These are phyloP conservation scores for Coniochaeta sp. DNA, from an alignment of 2,329 filamentous ascomycete species.

Conservation along the genomic window DNA sequence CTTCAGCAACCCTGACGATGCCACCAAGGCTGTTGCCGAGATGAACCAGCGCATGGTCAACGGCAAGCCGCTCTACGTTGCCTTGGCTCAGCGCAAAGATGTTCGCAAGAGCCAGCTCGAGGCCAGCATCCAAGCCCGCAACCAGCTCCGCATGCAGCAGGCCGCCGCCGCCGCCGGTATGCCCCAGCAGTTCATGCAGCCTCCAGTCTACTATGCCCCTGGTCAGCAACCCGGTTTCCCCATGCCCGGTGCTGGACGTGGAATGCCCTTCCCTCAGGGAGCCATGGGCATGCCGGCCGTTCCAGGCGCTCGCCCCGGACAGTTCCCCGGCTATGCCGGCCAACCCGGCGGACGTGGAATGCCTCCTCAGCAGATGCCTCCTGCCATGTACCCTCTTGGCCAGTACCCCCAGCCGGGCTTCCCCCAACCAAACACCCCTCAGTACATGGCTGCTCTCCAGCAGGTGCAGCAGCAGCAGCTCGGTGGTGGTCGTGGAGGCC, in stretches of 20 bases:
- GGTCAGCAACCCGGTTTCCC: constrained; percentile 69
- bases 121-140: constrained; percentile 97
- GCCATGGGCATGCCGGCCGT: constrained; percentile 61
- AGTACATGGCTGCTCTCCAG: constrained; percentile 76
- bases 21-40: constrained; percentile 96
- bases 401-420: constrained; percentile 76
- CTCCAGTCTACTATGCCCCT: constrained; percentile 86
- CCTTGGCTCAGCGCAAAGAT: constrained; percentile 97
- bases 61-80: constrained; percentile 94
- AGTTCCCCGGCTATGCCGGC: constrained; percentile 75
- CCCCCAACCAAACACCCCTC: constrained; percentile 71
- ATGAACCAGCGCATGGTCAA: constrained; percentile 99
- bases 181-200: constrained; percentile 80
- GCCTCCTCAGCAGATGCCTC: constrained; percentile 75
- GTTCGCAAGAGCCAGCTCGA: constrained; percentile 99
- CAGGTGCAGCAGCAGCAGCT: constrained; percentile 55
- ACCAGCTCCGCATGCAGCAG: constrained; percentile 98
- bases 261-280: constrained; percentile 58
- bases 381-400: constrained; percentile 74
- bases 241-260: constrained; percentile 52
- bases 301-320: constrained; percentile 75
- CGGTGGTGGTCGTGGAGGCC: constrained; percentile 54
- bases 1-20: constrained; percentile 99
- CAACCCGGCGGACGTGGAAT: constrained; percentile 83
- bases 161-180: constrained; percentile 84